Base-by-base conservation (phyloP, 306 rosid species). In the Pyrus pyrifolia region DNA sequence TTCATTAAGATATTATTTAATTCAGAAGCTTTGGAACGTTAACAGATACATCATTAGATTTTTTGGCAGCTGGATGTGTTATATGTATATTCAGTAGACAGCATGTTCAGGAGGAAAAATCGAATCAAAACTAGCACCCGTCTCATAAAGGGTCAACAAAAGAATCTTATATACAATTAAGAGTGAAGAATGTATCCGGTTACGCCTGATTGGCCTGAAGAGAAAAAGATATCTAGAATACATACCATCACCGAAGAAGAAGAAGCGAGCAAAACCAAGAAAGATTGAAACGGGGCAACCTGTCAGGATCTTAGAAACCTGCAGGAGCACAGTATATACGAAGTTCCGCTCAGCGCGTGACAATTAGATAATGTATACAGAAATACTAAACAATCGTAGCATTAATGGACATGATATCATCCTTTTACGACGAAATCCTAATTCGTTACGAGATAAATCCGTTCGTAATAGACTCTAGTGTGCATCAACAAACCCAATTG, bases 161-260 rank as follows among this genome's bases (percentile, higher is more conserved):
- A 6, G 12, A 65, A 65, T 17, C 4, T 14, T 15, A 17, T 67
- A n/a, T 4, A 67, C 27, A 33, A 21, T n/a, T 67, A 40, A 40
- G 18, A 11, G 29, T 1, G 23, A 60, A 60, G 68, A 8, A 38
- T 38, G 42, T 38, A 38, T 38, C 42, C 42, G 10, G 9, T 38
- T 38, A 10, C 9, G 42, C 42, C 42, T 38, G 42, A 38, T 38
- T 38, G 42, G 42, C 42, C 13, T 0, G 23, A 60, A 60, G 68
- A 15, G 77, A 73, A 73, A 13, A 25, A 73, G 2, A 60, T 1
- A 5, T 8, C 61, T 15, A 59, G 66, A 23, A 15, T 10, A 60
- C 69, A 19, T 61, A 73, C 77, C 77, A 73, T 73, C n/a, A 25
- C 21, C 13, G 12, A 73, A 18, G 69, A 42, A 4, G 69, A 60